A percentile compares a stretch with the other conserved stretches of the same genome.
phyloP scores from a whole-genome alignment of 164 flowering plant species.

The Nymphaea colorata region DNA sequence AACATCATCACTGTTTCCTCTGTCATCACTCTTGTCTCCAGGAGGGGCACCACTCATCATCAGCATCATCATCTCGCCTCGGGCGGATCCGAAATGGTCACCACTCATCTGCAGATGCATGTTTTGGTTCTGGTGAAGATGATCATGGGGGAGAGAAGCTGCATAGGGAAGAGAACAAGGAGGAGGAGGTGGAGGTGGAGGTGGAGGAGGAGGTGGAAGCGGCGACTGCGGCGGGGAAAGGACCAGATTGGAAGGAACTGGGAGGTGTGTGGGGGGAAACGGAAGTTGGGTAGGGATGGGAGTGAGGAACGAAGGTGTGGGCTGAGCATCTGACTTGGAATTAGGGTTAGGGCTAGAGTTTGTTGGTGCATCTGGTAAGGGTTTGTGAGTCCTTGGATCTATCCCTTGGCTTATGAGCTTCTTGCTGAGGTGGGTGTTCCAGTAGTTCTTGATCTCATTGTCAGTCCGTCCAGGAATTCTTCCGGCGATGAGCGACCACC shows the following conservation, averaged over 20 bases:
- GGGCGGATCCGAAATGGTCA: background rate
- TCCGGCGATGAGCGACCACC: constrained; percentile 76
- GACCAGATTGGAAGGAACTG: too few species aligned
- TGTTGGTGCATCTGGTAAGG: constrained; percentile 5
- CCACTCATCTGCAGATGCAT: background rate
- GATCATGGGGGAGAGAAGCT: background rate
- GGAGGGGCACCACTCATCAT: background rate
- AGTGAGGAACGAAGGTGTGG: background rate
- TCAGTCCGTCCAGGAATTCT: constrained; percentile 67
- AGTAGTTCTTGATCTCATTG: constrained; percentile 70
- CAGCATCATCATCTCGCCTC: background rate
- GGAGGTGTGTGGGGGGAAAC: background rate
- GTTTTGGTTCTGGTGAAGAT: background rate
- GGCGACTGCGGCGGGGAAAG: background rate
- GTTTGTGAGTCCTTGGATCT: constrained; percentile 64
- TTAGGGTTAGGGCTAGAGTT: constrained; percentile 13
- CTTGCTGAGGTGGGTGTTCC: constrained; percentile 70
- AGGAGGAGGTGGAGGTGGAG: constrained; percentile 3
- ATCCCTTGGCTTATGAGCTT: constrained; percentile 60
- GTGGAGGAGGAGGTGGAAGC: background rate
- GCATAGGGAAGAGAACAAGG: constrained; percentile 8
- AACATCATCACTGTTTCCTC: constrained; percentile 6
- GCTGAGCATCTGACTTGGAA: background rate
- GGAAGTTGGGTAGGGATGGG: constrained; percentile 1
- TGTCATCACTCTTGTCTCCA: background rate